Conservation (phyloP, 805 yeast genomes). For the Hagleromyces aurorensis region DNA sequence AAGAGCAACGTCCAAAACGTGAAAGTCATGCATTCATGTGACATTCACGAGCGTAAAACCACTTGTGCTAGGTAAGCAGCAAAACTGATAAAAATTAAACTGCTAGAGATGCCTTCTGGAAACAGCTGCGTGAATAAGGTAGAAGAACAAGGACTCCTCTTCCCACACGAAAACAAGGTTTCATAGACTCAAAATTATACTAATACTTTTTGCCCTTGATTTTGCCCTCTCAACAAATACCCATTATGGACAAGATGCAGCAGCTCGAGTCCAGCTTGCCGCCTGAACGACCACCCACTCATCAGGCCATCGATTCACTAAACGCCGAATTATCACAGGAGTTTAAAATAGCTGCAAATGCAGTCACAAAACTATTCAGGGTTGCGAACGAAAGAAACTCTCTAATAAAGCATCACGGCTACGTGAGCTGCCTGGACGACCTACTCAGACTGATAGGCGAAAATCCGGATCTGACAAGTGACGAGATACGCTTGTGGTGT, state of each 20-base stretch:
- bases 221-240: neutral
- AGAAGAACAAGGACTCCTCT: too few relatives aligned
- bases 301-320: slow-evolving; percentile 27
- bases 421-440: slow-evolving; percentile 55
- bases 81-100: too few relatives aligned
- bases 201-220: neutral
- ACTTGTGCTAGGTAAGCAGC: too few relatives aligned
- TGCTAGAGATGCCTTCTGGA: too few relatives aligned
- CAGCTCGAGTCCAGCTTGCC: slow-evolving; percentile 24
- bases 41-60: too few relatives aligned
- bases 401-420: slow-evolving; percentile 48
- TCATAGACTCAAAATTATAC: neutral
- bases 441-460: slow-evolving; percentile 33
- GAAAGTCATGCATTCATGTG: too few relatives aligned
- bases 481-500: slow-evolving; percentile 23
- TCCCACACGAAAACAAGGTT: neutral
- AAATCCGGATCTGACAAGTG: slow-evolving; percentile 8
- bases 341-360: slow-evolving; percentile 65
- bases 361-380: slow-evolving; percentile 61
- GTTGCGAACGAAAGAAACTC: slow-evolving; percentile 47
- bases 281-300: slow-evolving; percentile 27
- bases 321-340: slow-evolving; percentile 50
- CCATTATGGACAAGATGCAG: slow-evolving; percentile 20
- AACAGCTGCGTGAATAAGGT: too few relatives aligned
- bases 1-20: too few relatives aligned